Base-by-base conservation (phyloP, 305 asterid species). In the Rubia occidens region DNA sequence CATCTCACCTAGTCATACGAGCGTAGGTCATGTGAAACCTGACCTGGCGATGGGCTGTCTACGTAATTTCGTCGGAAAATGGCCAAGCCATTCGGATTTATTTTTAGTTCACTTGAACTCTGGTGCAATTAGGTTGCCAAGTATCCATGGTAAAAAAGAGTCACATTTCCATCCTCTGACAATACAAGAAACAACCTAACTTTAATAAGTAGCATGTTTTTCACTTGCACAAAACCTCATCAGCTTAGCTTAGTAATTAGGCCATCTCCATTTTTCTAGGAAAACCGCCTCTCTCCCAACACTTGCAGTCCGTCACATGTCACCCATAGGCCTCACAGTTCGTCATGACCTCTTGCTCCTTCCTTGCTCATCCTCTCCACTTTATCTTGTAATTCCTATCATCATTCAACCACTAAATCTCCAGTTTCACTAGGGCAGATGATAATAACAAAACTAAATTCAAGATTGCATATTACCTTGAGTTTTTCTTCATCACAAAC, bases 381-480 rank as follows among this genome's bases (percentile, higher is more conserved):
- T 74, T 89, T 88, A 44, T 78, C 81, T 87, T 89, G 83, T 77
- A 94, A 83, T 78, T 89, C 97, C 99, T 94, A 49, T 20, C 14
- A 77, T 42, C 65, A 71, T 11, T 13, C 11, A 15, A 32, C 4
- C 35, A 45, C 11, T 3, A 42, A 42, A 5, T 42, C 6, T 42
- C 45, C 45, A 42, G 45, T 5, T 42, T 42, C 4, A 24, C 35
- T 32, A 3, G 17, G 17, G 51, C 15, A 44, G n/a, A 47, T 14
- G 9, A 43, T 0, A 7, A 26, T 40, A 17, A 42, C 35, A 32
- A 11, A 17, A 3, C 15, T n/a, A 17, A 9, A 59, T 1, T 18
- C 29, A 40, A 24, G 15, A 51, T 40, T 11, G 49, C 0, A 44
- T 11, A 14, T 13, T 59, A 87, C 98, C 98, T 88, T 86, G 8